phyloP scores from a whole-genome alignment of 2,329 filamentous ascomycete genomes.

The Teratosphaeria viscida region DNA sequence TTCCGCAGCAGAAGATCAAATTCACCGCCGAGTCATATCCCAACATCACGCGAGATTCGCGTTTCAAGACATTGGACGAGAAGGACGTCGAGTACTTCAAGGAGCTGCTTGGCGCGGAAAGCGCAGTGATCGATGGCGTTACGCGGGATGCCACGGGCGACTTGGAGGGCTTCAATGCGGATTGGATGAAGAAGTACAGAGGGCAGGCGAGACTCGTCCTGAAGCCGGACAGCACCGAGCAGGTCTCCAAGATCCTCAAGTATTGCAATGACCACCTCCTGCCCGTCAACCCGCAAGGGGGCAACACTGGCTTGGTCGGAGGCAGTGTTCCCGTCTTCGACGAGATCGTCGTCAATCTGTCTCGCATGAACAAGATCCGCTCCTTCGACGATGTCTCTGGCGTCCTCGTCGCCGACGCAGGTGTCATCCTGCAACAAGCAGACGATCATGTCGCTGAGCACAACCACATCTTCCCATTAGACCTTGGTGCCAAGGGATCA shows the following conservation, averaged over 20 bases:
- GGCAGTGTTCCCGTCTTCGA: constrained; percentile 96
- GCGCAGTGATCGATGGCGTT: constrained; percentile 76
- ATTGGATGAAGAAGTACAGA: constrained; percentile 99
- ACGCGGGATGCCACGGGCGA: constrained; percentile 65
- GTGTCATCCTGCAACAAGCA: constrained; percentile 78
- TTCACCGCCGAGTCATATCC: constrained; percentile 84
- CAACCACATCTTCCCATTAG: constrained; percentile 85
- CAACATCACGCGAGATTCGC: constrained; percentile 65
- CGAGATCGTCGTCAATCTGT: constrained; percentile 88
- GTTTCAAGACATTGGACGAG: constrained; percentile 60
- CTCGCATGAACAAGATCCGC: constrained; percentile 81
- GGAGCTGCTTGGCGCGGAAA: constrained; percentile 64
- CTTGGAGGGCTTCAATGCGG: constrained; percentile 83
- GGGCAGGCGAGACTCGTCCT: constrained; percentile 81
- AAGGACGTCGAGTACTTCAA: constrained; percentile 80
- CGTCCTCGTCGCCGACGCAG: constrained; percentile 79
- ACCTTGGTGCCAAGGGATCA: constrained; percentile 94
- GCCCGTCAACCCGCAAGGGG: constrained; percentile 92
- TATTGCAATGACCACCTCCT: constrained; percentile 93
- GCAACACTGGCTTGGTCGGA: constrained; percentile 91
- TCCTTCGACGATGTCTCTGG: constrained; percentile 91
- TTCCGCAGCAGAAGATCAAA: constrained; percentile 43
- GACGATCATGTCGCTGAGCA: constrained; percentile 77
- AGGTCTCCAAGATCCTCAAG: constrained; percentile 81
- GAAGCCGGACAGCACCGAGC: constrained; percentile 71